A percentile compares a stretch with the other conserved stretches of the same genome.
Conservation (phyloP, 495 filamentous ascomycete species). For the Aspergillus sclerotioniger region DNA sequence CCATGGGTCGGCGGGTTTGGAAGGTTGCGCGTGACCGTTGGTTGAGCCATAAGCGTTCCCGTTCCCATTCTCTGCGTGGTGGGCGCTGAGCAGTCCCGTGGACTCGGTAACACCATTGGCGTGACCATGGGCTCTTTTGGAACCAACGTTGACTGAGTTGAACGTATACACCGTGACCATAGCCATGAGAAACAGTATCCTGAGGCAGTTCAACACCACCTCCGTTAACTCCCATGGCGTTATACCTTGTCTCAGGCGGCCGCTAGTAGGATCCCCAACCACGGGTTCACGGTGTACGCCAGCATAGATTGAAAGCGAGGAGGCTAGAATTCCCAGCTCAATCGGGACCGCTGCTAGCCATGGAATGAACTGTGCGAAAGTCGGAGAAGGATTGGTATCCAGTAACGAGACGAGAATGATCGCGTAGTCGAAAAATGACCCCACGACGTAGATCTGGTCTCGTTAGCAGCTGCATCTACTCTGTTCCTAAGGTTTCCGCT, state of each 20-base stretch:
- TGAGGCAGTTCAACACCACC: slow-evolving; percentile 56
- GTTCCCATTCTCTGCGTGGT: slow-evolving; percentile 45
- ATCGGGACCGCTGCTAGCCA: slow-evolving; percentile 68
- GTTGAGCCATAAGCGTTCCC: slow-evolving; percentile 53
- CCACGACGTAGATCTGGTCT: slow-evolving; percentile 73
- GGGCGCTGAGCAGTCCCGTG: slow-evolving; percentile 49
- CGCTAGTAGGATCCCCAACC: slow-evolving; percentile 52
- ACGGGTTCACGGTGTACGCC: slow-evolving; percentile 56
- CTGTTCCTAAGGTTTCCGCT: background rate
- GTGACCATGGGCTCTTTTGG: slow-evolving; percentile 23
- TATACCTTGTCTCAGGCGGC: slow-evolving; percentile 45
- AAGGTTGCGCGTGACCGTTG: slow-evolving; percentile 32
- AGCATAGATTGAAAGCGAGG: slow-evolving; percentile 61
- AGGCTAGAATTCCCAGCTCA: slow-evolving; percentile 66
- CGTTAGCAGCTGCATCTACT: slow-evolving; percentile 15
- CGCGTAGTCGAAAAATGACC: slow-evolving; percentile 71
- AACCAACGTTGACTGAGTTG: slow-evolving; percentile 44
- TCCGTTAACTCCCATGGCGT: slow-evolving; percentile 66
- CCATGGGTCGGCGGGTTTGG: slow-evolving; percentile 55
- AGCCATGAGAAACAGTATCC: slow-evolving; percentile 57
- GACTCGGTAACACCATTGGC: slow-evolving; percentile 49
- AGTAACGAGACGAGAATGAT: slow-evolving; percentile 76
- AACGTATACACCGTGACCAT: slow-evolving; percentile 59
- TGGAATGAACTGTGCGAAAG: slow-evolving; percentile 65
- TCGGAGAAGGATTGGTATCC: slow-evolving; percentile 74